Conservation (phyloP, 148 eudicot species). For the Cornus kousa region DNA sequence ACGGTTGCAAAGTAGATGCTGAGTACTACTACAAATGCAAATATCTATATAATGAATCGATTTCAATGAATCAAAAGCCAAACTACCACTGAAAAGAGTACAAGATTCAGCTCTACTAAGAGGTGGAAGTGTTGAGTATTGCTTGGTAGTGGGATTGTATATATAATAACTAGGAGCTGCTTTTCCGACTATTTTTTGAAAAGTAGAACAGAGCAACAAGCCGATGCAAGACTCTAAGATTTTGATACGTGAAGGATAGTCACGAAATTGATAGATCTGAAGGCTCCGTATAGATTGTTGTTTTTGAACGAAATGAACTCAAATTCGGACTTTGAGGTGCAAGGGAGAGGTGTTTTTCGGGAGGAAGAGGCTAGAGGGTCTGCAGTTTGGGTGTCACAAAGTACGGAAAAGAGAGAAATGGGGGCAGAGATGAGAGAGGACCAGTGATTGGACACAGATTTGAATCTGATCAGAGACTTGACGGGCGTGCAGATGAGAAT, state of each 20-base stretch:
- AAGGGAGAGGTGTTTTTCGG: conserved; percentile 19
- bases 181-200: no score
- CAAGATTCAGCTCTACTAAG: background rate
- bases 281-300: background rate
- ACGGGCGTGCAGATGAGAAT: no score
- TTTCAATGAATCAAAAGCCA: conserved; percentile 47
- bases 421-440: conserved; percentile 15
- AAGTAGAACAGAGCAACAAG: no score
- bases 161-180: conserved; percentile 1
- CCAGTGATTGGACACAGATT: conserved; percentile 31
- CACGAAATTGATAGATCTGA: no score
- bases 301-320: conserved; percentile 17
- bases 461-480: conserved; percentile 41
- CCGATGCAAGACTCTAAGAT: no score
- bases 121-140: background rate
- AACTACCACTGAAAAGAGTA: conserved; percentile 4
- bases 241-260: no score
- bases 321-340: conserved; percentile 5
- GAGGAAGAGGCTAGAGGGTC: conserved; percentile 29
- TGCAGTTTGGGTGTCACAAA: conserved; percentile 19
- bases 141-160: conserved; percentile 42
- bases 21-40: background rate
- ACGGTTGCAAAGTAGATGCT: background rate
- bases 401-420: conserved; percentile 43
- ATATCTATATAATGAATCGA: conserved; percentile 28